phyloP scores from a whole-genome alignment of 225 moss, liverwort and hornwort genomes.

The Polytrichum commune region DNA sequence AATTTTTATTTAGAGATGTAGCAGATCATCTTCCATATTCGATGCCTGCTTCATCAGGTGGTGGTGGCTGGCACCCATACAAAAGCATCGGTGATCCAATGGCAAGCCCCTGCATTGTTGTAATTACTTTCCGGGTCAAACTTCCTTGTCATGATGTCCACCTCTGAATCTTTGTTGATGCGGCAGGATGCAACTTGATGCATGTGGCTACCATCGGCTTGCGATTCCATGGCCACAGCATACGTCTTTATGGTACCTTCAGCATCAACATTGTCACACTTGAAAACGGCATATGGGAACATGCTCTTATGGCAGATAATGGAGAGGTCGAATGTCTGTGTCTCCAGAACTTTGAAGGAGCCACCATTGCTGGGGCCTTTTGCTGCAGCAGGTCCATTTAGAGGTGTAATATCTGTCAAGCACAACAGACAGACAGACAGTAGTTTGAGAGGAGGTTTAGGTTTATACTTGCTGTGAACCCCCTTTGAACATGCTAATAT shows the following conservation, averaged over 20 bases:
- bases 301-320: constrained; percentile 54
- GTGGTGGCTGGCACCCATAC: constrained; percentile 40
- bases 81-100: constrained; percentile 50
- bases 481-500: too few relatives aligned
- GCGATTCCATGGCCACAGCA: constrained; percentile 43
- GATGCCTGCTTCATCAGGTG: background rate
- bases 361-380: too few relatives aligned
- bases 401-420: too few relatives aligned
- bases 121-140: constrained; percentile 9
- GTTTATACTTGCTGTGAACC: too few relatives aligned
- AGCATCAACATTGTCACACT: constrained; percentile 40
- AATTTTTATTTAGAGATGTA: too few relatives aligned
- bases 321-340: constrained; percentile 37
- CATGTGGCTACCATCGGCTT: constrained; percentile 28
- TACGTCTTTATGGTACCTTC: constrained; percentile 29
- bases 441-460: too few relatives aligned
- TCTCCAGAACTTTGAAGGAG: constrained; percentile 38
- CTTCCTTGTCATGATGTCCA: constrained; percentile 15
- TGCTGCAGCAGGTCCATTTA: too few relatives aligned
- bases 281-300: constrained; percentile 53
- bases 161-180: constrained; percentile 5
- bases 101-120: constrained; percentile 25
- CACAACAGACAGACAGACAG: too few relatives aligned
- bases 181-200: constrained; percentile 49
- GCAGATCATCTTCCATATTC: background rate